phyloP scores from a whole-genome alignment of 2,329 filamentous ascomycete species.

The Didymella segeticola region DNA sequence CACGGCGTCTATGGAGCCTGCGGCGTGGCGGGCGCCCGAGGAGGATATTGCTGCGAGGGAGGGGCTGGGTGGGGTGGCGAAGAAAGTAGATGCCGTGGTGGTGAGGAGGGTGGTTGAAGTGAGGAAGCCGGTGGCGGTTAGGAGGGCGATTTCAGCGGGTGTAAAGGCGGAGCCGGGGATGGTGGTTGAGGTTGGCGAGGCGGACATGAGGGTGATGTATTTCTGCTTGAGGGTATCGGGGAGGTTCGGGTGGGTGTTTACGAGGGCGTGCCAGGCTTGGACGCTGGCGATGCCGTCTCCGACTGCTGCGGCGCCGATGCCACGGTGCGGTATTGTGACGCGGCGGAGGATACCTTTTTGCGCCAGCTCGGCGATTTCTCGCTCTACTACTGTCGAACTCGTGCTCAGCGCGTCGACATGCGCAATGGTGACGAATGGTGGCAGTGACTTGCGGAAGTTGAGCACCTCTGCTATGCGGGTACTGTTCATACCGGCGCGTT shows the following conservation, averaged over 20 bases:
- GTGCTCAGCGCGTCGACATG: constrained; percentile 70
- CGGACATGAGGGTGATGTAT: constrained; percentile 61
- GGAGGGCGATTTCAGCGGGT: constrained; percentile 59
- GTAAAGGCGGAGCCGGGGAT: constrained; percentile 53
- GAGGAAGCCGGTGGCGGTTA: constrained; percentile 72
- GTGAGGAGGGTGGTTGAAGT: constrained; percentile 54
- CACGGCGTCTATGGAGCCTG: constrained; percentile 72
- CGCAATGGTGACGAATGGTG: constrained; percentile 69
- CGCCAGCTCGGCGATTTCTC: constrained; percentile 69
- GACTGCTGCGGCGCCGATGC: constrained; percentile 62
- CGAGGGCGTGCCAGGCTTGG: constrained; percentile 53
- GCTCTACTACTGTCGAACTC: constrained; percentile 69
- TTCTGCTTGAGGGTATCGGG: constrained; percentile 45
- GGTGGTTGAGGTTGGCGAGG: constrained; percentile 57
- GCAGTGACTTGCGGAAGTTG: constrained; percentile 64
- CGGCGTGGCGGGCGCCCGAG: constrained; percentile 67
- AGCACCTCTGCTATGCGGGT: constrained; percentile 69
- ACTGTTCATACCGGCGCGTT: constrained; percentile 67
- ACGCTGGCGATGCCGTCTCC: constrained; percentile 71
- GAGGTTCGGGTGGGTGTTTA: constrained; percentile 34
- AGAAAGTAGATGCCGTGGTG: constrained; percentile 47
- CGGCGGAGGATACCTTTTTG: constrained; percentile 65
- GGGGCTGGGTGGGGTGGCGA: constrained; percentile 51
- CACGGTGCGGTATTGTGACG: constrained; percentile 68
- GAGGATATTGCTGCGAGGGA: constrained; percentile 65